Evolutionary conservation across 805 yeast species (phyloP), one percentile per base, ranked within the genome.

Genomic region (Cyberlindnera saturnus): DNA sequence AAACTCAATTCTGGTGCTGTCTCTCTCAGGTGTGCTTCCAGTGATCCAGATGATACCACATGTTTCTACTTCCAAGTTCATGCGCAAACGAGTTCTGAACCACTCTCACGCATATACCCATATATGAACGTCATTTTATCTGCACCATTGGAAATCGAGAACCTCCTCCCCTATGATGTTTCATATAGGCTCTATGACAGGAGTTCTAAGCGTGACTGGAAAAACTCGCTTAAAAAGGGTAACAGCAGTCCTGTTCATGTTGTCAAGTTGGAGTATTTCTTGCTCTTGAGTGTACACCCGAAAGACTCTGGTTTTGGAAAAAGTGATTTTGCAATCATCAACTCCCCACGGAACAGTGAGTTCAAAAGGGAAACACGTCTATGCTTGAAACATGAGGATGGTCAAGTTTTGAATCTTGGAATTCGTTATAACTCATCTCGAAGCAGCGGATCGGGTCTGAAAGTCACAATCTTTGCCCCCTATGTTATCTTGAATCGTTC

Each of bases 81-180:
- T 51, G 88, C 91, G 1, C 62, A 67, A 36, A 79, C 84, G 49
- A 60, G 66, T 15, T 70, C 74, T n/a, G 95, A 86, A 49, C 89
- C 88, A 0, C 65, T 89, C 20, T 74, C 86, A 0, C 70, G 73
- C 45, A 73, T 86, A 1, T 95, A 87, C 56, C 99, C 99, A 0
- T 93, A 86, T 54, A 74, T 91, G 86, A 74, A 70, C 8, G 65
- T 93, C 19, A 73, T 80, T 4, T 65, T 93, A 6, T 79, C 93
- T 0, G 87, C 98, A 0, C 98, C 99, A 0, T 64, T 93, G 37
- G 86, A 86, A 52, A 70, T 93, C 45, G 89, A 86, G 51, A 93
- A 93, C 56, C 66, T 88, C 40, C 61, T 95, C 39, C 98, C 99
- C 0, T 85, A 75, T 57, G 96, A 86, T 53, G 63, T 91, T 36